These are phyloP conservation scores for Lophiotrema nucula DNA, from an alignment of 495 filamentous ascomycete genomes.

Conservation along the genomic window DNA sequence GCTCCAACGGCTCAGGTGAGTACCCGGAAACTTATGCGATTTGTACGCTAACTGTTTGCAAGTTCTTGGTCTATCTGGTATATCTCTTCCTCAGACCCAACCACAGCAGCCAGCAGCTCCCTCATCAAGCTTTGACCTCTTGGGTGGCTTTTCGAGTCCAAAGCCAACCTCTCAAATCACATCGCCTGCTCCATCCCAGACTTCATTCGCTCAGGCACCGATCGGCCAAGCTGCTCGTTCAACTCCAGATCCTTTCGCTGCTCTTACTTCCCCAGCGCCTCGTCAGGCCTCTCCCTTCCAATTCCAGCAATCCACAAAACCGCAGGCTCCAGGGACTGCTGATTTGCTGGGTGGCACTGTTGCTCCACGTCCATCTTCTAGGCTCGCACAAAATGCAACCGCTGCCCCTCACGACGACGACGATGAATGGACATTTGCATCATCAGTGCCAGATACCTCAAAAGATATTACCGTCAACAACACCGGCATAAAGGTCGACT, in stretches of 20 bases:
- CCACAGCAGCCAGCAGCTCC: constrained; percentile 22
- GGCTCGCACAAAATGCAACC: constrained; percentile 36
- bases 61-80: constrained; percentile 29
- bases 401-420: constrained; percentile 48
- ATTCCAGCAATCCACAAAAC: constrained; percentile 43
- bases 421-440: constrained; percentile 94
- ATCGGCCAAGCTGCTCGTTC: constrained; percentile 46
- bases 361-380: constrained; percentile 19
- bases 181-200: constrained; percentile 35
- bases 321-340: constrained; percentile 7
- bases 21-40: not conserved
- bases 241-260: constrained; percentile 44
- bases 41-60: constrained; percentile 3
- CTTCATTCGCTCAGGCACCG: constrained; percentile 40
- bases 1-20: constrained; percentile 30
- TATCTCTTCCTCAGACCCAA: constrained; percentile 23
- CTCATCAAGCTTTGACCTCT: constrained; percentile 37
- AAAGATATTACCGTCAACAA: constrained; percentile 63
- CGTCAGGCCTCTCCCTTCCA: constrained; percentile 44
- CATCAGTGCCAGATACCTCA: constrained; percentile 70
- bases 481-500: constrained; percentile 54
- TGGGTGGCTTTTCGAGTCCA: constrained; percentile 30
- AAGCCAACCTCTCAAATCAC: constrained; percentile 36
- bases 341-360: constrained; percentile 25
- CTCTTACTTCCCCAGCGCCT: constrained; percentile 33